phyloP scores from a whole-genome alignment of 441 rosid species.

The Geranium incanum region DNA sequence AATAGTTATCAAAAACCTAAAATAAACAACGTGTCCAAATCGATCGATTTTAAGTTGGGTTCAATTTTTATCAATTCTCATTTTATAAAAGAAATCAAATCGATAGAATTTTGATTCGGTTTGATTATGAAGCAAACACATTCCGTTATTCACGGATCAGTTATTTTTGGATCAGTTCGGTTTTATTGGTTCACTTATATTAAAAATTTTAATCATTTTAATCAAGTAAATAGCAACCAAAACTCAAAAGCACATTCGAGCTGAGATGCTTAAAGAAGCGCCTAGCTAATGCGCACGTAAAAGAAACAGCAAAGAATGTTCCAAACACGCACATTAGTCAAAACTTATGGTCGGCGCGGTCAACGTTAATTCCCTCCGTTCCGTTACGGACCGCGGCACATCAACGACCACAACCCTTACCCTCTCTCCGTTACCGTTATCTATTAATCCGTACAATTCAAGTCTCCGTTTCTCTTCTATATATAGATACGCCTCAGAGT shows the following conservation, averaged over 20 bases:
- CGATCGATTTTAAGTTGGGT: too few species aligned
- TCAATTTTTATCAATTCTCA: too few species aligned
- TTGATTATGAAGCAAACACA: too few species aligned
- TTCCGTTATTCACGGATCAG: too few species aligned
- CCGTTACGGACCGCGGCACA: neutral
- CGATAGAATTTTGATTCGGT: too few species aligned
- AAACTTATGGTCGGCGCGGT: slow-evolving; percentile 5
- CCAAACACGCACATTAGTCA: neutral
- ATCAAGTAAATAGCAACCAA: too few species aligned
- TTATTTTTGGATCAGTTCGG: too few species aligned
- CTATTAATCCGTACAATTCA: neutral
- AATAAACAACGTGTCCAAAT: too few species aligned
- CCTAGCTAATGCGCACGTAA: neutral
- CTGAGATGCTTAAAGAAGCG: neutral
- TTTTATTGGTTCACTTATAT: too few species aligned
- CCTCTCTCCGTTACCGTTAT: neutral
- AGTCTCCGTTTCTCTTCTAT: neutral
- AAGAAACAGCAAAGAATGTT: neutral
- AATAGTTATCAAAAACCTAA: too few species aligned
- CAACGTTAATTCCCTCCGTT: neutral
- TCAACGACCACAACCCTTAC: neutral
- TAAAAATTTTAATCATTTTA: too few species aligned
- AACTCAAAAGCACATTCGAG: neutral
- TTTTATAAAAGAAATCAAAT: too few species aligned
- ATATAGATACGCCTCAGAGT: neutral